Evolutionary conservation across 257 asterid species (phyloP).

Genomic region (Nicotiana attenuata): DNA sequence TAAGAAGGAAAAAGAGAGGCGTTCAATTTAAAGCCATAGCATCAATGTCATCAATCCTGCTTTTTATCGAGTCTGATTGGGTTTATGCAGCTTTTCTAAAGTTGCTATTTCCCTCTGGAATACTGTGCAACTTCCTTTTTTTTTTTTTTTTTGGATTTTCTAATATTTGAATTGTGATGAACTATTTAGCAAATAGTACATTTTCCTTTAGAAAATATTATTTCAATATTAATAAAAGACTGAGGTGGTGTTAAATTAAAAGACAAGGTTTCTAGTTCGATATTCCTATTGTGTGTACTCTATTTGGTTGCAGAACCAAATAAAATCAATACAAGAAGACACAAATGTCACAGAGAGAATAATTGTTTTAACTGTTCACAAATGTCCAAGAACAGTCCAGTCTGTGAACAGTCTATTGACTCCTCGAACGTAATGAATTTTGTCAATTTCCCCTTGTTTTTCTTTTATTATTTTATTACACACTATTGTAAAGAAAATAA

Average conservation of each 20-base stretch:
- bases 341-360: background rate
- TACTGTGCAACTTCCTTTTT: background rate
- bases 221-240: background rate
- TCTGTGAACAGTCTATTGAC: background rate
- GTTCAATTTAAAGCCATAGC: background rate
- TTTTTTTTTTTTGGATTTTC: no score
- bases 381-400: background rate
- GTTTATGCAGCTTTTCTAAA: constrained; percentile 4
- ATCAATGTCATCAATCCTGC: background rate
- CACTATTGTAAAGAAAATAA: no score
- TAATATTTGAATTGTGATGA: background rate
- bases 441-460: background rate
- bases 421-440: background rate
- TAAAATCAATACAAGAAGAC: background rate
- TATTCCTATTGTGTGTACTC: background rate
- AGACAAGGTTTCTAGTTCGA: no score
- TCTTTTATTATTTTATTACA: background rate
- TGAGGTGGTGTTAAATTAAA: no score
- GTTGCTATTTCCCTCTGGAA: background rate
- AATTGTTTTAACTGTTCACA: background rate
- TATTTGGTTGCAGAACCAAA: background rate
- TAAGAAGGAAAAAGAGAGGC: background rate
- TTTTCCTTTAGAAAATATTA: background rate
- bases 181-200: background rate
- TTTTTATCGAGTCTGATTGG: background rate